Evolutionary conservation across 108 stramenopile species (phyloP).

Genomic region (Conticribra guillardii): DNA sequence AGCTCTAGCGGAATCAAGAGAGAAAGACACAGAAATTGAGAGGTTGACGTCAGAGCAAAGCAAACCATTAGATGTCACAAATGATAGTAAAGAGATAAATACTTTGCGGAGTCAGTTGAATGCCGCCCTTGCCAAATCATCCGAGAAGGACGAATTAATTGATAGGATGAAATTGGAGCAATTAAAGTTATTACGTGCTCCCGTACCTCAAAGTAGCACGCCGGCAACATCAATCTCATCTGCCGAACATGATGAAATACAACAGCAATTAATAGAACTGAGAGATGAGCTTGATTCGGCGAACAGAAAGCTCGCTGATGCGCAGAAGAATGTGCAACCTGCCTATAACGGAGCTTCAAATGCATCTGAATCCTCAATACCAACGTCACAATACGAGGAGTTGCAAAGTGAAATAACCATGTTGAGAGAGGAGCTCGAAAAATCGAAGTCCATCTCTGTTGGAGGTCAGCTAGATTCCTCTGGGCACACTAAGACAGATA

Average conservation of each 20-base stretch:
- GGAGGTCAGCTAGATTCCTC: neutral
- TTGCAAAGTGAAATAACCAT: conserved; percentile 14
- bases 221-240: neutral
- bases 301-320: neutral
- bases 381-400: conserved; percentile 16
- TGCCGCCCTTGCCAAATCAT: no score
- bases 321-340: neutral
- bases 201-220: neutral
- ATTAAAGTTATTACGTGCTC: neutral
- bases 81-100: no score
- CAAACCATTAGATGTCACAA: no score
- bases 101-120: no score
- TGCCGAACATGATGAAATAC: neutral
- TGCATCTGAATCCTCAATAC: neutral
- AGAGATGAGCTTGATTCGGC: neutral
- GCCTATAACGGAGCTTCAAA: neutral
- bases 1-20: no score
- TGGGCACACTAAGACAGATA: conserved; percentile 1
- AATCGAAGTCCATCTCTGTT: neutral
- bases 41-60: no score
- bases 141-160: neutral
- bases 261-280: neutral
- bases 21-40: no score
- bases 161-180: neutral
- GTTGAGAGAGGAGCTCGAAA: conserved; percentile 5